Evolutionary conservation across 306 rosid species (phyloP), one percentile per base, ranked within the genome.

Genomic region (Corylus heterophylla): DNA sequence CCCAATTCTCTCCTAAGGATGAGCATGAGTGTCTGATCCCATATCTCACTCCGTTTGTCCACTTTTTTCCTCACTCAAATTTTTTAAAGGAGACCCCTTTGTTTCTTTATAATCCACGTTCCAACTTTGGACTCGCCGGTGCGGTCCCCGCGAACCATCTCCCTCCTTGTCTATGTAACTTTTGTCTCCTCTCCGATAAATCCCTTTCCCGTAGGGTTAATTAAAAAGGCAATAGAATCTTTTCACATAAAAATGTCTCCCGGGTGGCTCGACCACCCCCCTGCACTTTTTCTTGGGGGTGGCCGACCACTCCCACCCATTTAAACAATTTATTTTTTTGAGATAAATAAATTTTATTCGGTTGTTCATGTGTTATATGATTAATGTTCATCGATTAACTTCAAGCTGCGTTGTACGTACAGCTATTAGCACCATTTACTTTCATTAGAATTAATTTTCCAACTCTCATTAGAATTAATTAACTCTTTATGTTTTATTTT

Each of bases 121-220:
- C 55, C 20, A 59, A 66, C 44, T 80, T 61, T 22, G 47, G 76
- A 75, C 76, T 87, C 76, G 74, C 76, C 80, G 76, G 55, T 56
- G 74, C 29, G 86, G 90, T 89, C 87, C 88, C 89, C 35, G 14
- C 16, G 2, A 50, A 55, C 56, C 25, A 29, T 49, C 67, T 55
- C 49, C 14, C 52, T 54, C 29, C 74, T 64, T 13, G 37, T 79
- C 51, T 12, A 25, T 73, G 35, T 10, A 68, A 68, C 1, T 66
- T 77, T 12, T 78, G 74, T 54, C 54, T 4, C 81, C 64, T 69
- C 74, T 16, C 48, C 71, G 59, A 78, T 75, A 78, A 71, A 70
- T 71, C 81, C 27, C 29, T 69, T 37, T 71, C 69, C 69, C n/a
- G 8, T 18, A 75, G 74, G 82, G 78, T 55, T 52, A 14, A 3